Evolutionary conservation across 1,284 basidiomycete genomes (phyloP).

Genomic region (Boletus semigastroideus): DNA sequence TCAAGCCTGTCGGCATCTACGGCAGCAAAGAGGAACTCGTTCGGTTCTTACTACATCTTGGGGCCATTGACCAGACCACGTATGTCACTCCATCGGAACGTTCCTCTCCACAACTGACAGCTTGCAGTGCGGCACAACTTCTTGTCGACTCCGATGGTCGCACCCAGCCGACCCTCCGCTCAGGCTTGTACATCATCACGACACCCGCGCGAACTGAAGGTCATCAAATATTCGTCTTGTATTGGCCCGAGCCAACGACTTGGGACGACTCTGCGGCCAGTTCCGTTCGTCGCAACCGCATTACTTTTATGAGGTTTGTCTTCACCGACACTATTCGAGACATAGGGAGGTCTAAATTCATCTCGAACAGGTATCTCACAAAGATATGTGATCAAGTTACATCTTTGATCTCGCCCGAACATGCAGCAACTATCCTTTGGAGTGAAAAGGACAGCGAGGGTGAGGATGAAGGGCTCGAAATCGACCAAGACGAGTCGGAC

Average conservation of each 20-base stretch:
- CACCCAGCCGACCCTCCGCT: conserved; percentile 39
- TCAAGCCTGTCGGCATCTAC: conserved; percentile 56
- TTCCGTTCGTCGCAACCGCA: conserved; percentile 49
- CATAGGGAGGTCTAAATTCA: not conserved
- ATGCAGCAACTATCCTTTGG: conserved; percentile 45
- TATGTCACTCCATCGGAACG: conserved; percentile 21
- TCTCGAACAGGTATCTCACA: conserved; percentile 46
- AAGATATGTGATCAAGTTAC: conserved; percentile 55
- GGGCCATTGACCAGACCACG: conserved; percentile 38
- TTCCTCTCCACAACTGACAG: not conserved
- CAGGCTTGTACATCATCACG: conserved; percentile 50
- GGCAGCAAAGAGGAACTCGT: conserved; percentile 52
- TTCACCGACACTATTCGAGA: not conserved
- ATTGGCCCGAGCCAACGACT: conserved; percentile 62
- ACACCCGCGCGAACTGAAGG: conserved; percentile 4
- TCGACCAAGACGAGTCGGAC: conserved; percentile 42
- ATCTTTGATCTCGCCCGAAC: conserved; percentile 46
- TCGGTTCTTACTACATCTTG: conserved; percentile 39
- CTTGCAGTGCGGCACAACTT: conserved; percentile 19
- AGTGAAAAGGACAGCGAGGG: conserved; percentile 36
- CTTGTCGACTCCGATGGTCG: conserved; percentile 20
- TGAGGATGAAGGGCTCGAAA: conserved; percentile 22
- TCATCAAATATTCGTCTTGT: conserved; percentile 45
- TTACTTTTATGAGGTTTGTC: conserved; percentile 61
- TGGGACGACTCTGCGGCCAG: conserved; percentile 53